Evolutionary conservation across 2,329 filamentous ascomycete species (phyloP), one percentile per base, ranked within the genome.

Genomic region (Aspergillus glaucus): DNA sequence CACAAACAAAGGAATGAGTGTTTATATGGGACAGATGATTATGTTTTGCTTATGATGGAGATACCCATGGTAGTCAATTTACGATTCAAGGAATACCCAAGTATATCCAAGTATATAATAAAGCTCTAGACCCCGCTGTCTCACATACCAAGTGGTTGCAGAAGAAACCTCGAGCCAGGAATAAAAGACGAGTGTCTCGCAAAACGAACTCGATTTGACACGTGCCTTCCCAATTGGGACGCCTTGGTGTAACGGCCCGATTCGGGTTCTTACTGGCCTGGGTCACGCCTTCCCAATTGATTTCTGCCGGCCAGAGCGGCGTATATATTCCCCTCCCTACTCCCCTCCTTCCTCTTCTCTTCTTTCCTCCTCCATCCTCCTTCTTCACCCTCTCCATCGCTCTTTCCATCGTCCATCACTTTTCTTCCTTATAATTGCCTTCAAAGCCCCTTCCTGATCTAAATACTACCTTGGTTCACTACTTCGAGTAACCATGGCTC

Each of bases 51-150:
- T 51, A 52, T 55, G 55, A 30, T 30, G 49, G 50, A 59, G 56
- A 61, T 61, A 61, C 59, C 59, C 59, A 60, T 59, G 47, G 50
- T 52, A 53, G 49, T 48, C 51, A 44, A 48, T 51, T 40, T 53
- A 54, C 50, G 47, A 48, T 47, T 40, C 12, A 47, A 44, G 47
- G 39, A 44, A 34, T n/a, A 43, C 12, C 22, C 21, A 43, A 43
- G 22, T n/a, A 30, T 9, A 22, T 22, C 3, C 15, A 15, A 15
- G 15, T 15, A 15, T 15, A 28, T 26, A 19, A 26, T 12, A 43
- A 26, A 26, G 41, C 14, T 26, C 22, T 12, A 7, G 15, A 19
- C 19, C 37, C 15, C 19, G 15, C 15, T 40, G 37, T 40, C 37
- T 40, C 15, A 40, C 37, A 22, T 40, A 40, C 8, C 37, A 40